Base-by-base conservation (phyloP, 2,329 filamentous ascomycete species). In the Neoscytalidium dimidiatum region DNA sequence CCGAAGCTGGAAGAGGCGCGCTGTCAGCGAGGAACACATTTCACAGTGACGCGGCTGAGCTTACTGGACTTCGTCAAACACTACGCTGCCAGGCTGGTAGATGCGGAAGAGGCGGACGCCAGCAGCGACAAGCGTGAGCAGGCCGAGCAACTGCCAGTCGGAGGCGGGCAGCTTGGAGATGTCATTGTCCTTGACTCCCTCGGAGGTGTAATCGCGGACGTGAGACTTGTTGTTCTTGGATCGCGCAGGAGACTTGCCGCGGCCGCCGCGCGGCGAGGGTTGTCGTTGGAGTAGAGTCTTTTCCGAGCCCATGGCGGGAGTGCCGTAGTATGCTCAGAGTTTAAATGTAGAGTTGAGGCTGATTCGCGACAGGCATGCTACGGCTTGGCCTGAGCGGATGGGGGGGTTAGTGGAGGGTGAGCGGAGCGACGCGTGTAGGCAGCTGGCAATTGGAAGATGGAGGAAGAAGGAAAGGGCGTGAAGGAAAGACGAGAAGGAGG, bases 51-150 rank as follows among this genome's bases (percentile, higher is more conserved):
- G 33, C 19, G 64, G 64, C 26, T 66, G n/a, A 53, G 88, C 92
- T 78, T 87, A 97, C 93, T 99, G 95, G 78, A 99, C 95, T 83
- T 99, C 95, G 79, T 99, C 95, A 78, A 99, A 99, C 70, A 99
- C 95, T 67, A 99, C 95, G 73, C 94, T 97, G 74, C 88, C 90
- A 64, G 95, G 95, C 78, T 97, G 92, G 78, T 96, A 97, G 81
- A 99, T 97, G 75, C 92, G 89, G 84, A 96, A 99, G 68, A 98
- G 81, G 69, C 95, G 91, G 69, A 99, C 92, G 69, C 89, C 81
- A 64, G 90, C 85, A 58, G 91, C 92, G 68, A 97, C 72, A 19
- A 93, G 70, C 60, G 92, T 96, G 70, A 98, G 79, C 58, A 85
- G 80, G 21, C 87, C 81, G 77, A 96, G 84, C 68, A 92, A 79